phyloP scores from a whole-genome alignment of 2,329 filamentous ascomycete genomes.

The Pyrenophora graminea region DNA sequence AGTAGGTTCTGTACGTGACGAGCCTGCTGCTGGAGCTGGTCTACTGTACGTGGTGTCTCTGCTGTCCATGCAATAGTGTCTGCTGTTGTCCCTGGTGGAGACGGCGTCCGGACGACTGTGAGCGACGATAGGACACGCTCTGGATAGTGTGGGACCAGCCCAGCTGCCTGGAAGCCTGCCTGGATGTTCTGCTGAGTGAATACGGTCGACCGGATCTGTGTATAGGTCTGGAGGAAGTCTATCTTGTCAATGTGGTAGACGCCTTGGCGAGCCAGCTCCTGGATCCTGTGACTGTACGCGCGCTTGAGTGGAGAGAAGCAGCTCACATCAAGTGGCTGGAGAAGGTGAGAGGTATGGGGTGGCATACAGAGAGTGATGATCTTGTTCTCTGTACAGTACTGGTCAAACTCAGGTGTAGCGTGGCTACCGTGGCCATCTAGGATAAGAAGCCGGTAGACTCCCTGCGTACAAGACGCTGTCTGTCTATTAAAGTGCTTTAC shows the following conservation, averaged over 20 bases:
- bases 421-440: constrained; percentile 16
- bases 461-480: constrained; percentile 1
- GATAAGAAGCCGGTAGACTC: constrained; percentile 10
- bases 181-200: not conserved
- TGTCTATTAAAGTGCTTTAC: not conserved
- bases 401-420: not conserved
- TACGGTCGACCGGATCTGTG: too few relatives aligned
- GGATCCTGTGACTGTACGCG: not conserved
- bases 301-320: not conserved
- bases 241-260: constrained; percentile 5
- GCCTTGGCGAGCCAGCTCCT: not conserved
- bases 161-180: not conserved
- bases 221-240: not conserved
- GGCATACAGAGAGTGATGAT: constrained; percentile 3
- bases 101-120: too few relatives aligned
- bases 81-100: too few relatives aligned
- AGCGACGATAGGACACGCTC: too few relatives aligned
- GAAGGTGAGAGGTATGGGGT: not conserved
- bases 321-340: not conserved
- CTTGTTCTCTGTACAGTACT: not conserved
- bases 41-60: too few relatives aligned
- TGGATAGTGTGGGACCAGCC: too few relatives aligned
- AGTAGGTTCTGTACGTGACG: too few relatives aligned
- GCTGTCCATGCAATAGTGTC: too few relatives aligned
- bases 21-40: too few relatives aligned